A percentile compares a stretch with the other conserved stretches of the same genome.
Conservation (phyloP, 2,329 filamentous ascomycete genomes). For the Aspergillus carbonarius region DNA sequence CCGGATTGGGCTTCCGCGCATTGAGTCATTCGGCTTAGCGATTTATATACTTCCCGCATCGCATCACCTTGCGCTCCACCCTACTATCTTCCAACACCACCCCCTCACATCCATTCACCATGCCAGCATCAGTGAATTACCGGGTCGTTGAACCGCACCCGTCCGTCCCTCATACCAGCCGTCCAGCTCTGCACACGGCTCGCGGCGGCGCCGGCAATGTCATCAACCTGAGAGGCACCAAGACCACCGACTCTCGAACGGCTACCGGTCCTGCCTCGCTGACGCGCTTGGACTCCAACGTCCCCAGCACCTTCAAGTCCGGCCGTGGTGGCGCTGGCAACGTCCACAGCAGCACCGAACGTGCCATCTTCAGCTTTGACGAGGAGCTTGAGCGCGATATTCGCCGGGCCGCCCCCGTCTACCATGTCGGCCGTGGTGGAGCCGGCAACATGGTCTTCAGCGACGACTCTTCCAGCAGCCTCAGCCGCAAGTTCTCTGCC, state of each 20-base stretch:
- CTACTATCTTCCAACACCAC: constrained; percentile 6
- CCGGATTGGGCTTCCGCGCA: not conserved
- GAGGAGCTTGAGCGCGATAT: constrained; percentile 62
- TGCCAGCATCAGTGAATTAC: constrained; percentile 45
- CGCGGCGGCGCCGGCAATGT: constrained; percentile 61
- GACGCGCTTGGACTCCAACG: constrained; percentile 49
- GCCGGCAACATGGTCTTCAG: constrained; percentile 53
- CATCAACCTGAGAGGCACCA: constrained; percentile 52
- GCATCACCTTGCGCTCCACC: not conserved
- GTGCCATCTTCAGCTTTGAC: constrained; percentile 66
- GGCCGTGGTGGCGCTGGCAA: constrained; percentile 60
- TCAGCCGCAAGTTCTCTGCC: constrained; percentile 38
- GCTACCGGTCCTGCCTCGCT: constrained; percentile 51
- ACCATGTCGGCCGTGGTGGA: constrained; percentile 63
- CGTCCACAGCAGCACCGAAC: constrained; percentile 52
- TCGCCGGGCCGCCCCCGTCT: constrained; percentile 58
- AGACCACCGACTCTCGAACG: constrained; percentile 48
- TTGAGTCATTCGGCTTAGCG: not conserved
- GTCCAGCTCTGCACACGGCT: constrained; percentile 53
- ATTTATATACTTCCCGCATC: not conserved
- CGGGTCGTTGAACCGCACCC: constrained; percentile 63
- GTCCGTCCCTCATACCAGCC: constrained; percentile 50
- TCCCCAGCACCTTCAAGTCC: constrained; percentile 41
- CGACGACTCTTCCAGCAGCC: constrained; percentile 25
- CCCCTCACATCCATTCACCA: constrained; percentile 19